Base-by-base conservation (phyloP, 768 basidiomycete genomes). In the Boletus pseudo-olivaceus region DNA sequence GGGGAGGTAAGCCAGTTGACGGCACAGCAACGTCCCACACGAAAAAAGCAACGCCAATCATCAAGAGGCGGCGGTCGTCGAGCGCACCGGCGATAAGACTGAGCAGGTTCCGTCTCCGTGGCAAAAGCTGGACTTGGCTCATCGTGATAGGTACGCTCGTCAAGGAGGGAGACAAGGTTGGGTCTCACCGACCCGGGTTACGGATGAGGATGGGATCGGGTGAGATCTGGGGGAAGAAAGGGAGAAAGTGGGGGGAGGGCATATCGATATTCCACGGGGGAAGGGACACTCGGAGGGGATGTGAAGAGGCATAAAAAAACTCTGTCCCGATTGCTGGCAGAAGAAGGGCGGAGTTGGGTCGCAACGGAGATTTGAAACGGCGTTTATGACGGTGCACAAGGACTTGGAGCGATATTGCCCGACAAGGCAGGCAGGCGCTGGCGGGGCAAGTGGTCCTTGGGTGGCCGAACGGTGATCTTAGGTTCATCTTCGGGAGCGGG, bases 31-130 rank as follows among this genome's bases (percentile, higher is more conserved):
- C 23, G 3, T 51, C 27, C 15, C 41, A 59, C 50, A 51, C 62
- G 45, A 61, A 61, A 57, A 53, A 29, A 61, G 62, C 49, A 58
- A 57, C 58, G 54, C 54, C 53, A 57, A 64, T 64, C 58, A 55
- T 47, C 15, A 14, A 12, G 45, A 20, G 51, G 50, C 20, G 26
- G 17, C 35, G 50, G 30, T n/a, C 37, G 17, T 49, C 49, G 57
- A 56, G 40, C 4, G 8, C 15, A 35, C 47, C 60, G 63, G 63
- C 53, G 62, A 64, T 65, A 64, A 62, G 62, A 19, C n/a, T 4
- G 15, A 23, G 23, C 6, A 39, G 44, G 27, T 0, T 26, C 46
- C 51, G 55, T 47, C 26, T 37, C 42, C 42, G 35, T 19, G 26
- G 19, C 40, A 47, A 44, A n/a, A n/a, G n/a, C n/a, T n/a, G n/a